Evolutionary conservation across 140 eudicot species (phyloP).

Genomic region (Flaveria floridana): DNA sequence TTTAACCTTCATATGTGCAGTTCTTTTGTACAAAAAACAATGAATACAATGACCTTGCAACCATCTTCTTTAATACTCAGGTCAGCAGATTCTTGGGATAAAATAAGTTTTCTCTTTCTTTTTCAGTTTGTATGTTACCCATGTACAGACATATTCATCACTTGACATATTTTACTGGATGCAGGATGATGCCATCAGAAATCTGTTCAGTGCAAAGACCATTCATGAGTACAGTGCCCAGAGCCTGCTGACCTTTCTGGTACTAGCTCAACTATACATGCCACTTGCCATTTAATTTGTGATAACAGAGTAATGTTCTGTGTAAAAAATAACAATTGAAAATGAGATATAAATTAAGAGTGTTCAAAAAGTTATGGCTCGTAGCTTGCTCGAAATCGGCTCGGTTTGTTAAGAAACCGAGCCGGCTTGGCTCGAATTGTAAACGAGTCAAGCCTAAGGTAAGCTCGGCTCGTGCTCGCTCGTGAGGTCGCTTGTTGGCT

Average conservation of each 20-base stretch:
- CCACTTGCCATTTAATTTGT: constrained; percentile 1
- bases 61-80: constrained; percentile 98
- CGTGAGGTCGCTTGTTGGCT: too few species aligned
- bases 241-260: constrained; percentile 92
- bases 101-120: background rate
- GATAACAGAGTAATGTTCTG: constrained; percentile 10
- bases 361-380: too few species aligned
- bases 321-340: background rate
- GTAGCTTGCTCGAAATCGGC: too few species aligned
- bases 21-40: constrained; percentile 70
- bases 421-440: too few species aligned
- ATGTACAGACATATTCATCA: background rate
- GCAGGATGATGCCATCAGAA: constrained; percentile 99
- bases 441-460: too few species aligned
- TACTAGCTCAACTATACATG: constrained; percentile 29
- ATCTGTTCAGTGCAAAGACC: constrained; percentile 95
- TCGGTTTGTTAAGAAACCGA: too few species aligned
- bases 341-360: background rate
- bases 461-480: too few species aligned
- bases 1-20: constrained; percentile 43
- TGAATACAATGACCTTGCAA: constrained; percentile 95
- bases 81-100: constrained; percentile 37
- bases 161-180: constrained; percentile 21
- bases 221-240: constrained; percentile 92
- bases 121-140: constrained; percentile 14